Evolutionary conservation across 2,329 filamentous ascomycete genomes (phyloP), one percentile per base, ranked within the genome.

Genomic region (Corinectria fuckeliana): DNA sequence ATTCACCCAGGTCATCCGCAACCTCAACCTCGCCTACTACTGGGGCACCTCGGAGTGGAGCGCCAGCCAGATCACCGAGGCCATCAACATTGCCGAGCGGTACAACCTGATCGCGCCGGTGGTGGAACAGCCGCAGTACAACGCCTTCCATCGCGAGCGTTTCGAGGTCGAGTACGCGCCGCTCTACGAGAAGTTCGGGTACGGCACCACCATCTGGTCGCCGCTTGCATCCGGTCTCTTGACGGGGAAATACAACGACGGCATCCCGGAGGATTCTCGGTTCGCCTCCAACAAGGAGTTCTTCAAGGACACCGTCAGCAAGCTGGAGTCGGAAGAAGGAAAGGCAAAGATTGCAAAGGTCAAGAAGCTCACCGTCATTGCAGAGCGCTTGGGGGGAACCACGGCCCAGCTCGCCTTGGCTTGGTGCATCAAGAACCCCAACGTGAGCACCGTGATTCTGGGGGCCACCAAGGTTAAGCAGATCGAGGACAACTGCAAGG

Each of bases 41-140:
- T 70, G 68, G 68, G 88, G 88, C 36, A 91, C 88, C 0, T 88
- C 85, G 1, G 87, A 90, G 75, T 91, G 88, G 88, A 81, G 80
- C 62, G 87, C 88, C 39, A 81, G 84, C 59, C 87, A 90, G 77
- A 90, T 91, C 66, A 81, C 82, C 8, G 80, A 86, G 61, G 88
- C 88, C 0, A 71, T 56, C 73, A 61, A 68, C 23, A 85, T 77
- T 58, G 86, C 88, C 18, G 83, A 87, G 65, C 79, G 80, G 64
- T 80, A 89, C 11, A 81, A 82, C n/a, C 78, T 90, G 28, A 83
- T 90, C 54, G 85, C 82, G 0, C 88, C 88, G 2, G 71, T 88
- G 2, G 84, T 88, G 66, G 88, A 91, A 73, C 88, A 90, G 75
- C 87, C 88, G 0, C 79, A 84, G 65, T 90, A 90, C 77, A 90